Base-by-base conservation (phyloP, 306 rosid species). In the Psophocarpus tetragonolobus region DNA sequence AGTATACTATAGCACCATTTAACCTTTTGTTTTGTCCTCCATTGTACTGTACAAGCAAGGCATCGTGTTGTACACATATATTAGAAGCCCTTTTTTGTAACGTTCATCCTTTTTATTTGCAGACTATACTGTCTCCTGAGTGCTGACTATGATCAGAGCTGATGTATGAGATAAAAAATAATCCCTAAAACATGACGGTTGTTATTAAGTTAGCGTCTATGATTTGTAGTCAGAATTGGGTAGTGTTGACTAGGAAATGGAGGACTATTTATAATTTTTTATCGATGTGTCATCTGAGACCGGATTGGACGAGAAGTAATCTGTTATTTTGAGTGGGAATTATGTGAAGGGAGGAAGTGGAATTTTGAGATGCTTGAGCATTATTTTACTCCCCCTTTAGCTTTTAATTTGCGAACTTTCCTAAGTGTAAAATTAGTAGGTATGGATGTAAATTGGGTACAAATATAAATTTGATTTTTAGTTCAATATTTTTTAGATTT, bases 1-100 rank as follows among this genome's bases (percentile, higher is more conserved):
- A 26, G 38, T 23, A 13, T 64, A 72, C 54, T 32, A 45, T 35
- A 56, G n/a, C 60, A 69, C 76, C 56, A 64, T 63, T 76, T 71
- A 70, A 30, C 41, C 54, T 54, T 63, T 54, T 63, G 38, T n/a
- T 9, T 5, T 71, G 57, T 30, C 45, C 45, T 47, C 14, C 56
- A 50, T 68, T 38, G 23, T 74, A 54, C 32, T 38, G 23, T 74
- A 54, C 32, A 23, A 33, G 63, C 68, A 73, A 67, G 64, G 18
- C 30, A 26, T 58, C 45, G 10, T 17, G 45, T 38, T 57, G 47
- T 47, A 57, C 57, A 65, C 23, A 42, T 51, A 42, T 51, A 42
- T 36, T 58, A 58, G 81, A 75, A 24, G 45, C 30, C 56, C 24
- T 9, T 30, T 66, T 66, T 23, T 4, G 13, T 10, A 35, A 23